phyloP scores from a whole-genome alignment of 495 filamentous ascomycete species.

The Aspergillus sclerotiicarbonarius region DNA sequence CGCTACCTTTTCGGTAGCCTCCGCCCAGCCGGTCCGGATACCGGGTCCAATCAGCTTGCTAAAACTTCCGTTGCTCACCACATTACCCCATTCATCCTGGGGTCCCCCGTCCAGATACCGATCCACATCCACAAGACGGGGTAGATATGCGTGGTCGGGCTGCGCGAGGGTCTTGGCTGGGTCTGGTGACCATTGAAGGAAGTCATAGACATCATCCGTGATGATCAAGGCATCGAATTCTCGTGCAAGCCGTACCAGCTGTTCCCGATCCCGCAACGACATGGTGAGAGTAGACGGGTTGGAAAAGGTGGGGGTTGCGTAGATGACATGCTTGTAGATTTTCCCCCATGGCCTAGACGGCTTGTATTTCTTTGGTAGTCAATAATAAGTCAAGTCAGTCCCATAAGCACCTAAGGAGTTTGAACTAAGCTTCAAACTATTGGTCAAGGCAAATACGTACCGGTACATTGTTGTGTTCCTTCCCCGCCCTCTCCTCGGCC shows the following conservation, averaged over 20 bases:
- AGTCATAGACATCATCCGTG: conserved; percentile 90
- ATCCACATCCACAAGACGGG: conserved; percentile 77
- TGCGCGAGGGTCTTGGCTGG: conserved; percentile 16
- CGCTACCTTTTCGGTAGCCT: conserved; percentile 65
- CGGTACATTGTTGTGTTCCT: conserved; percentile 33
- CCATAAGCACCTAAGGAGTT: neutral
- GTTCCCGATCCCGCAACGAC: conserved; percentile 57
- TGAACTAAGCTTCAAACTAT: neutral
- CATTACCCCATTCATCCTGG: conserved; percentile 65
- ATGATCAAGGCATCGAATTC: conserved; percentile 73
- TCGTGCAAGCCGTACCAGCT: conserved; percentile 66
- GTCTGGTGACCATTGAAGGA: conserved; percentile 67
- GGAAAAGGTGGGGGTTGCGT: conserved; percentile 76
- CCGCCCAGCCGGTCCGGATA: conserved; percentile 76
- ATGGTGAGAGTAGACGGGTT: conserved; percentile 80
- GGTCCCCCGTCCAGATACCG: conserved; percentile 56
- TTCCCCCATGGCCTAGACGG: conserved; percentile 51
- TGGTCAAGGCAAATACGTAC: conserved; percentile 24
- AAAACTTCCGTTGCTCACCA: conserved; percentile 78
- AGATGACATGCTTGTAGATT: conserved; percentile 80
- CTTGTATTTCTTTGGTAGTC: conserved; percentile 35
- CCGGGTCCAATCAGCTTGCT: conserved; percentile 83
- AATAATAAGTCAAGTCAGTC: neutral
- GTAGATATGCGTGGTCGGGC: conserved; percentile 50
- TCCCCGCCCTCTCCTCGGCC: conserved; percentile 31